These are phyloP conservation scores for Pichia insulana DNA, from an alignment of 805 yeast species.

Conservation along the genomic window DNA sequence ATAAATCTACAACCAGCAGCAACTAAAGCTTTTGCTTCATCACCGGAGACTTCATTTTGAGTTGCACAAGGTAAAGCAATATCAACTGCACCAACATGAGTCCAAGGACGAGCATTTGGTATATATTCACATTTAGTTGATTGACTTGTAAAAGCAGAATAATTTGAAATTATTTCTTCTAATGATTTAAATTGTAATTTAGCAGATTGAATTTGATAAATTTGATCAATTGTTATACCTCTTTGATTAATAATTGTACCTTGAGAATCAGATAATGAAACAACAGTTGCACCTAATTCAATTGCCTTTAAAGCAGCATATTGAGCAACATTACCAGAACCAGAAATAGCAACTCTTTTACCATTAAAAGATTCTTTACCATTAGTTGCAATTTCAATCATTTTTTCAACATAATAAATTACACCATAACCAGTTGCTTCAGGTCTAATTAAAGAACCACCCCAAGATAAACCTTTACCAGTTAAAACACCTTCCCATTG, in stretches of 20 bases:
- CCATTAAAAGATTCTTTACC: constrained; percentile 89
- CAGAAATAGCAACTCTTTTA: constrained; percentile 93
- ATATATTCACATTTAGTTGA: constrained; percentile 65
- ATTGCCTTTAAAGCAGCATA: constrained; percentile 96
- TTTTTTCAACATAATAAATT: constrained; percentile 93
- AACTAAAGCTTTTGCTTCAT: constrained; percentile 90
- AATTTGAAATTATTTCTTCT: constrained; percentile 53
- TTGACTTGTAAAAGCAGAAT: constrained; percentile 38
- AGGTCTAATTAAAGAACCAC: constrained; percentile 98
- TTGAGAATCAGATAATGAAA: constrained; percentile 90
- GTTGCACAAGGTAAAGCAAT: constrained; percentile 98
- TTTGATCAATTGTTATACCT: constrained; percentile 81
- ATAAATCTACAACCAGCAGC: constrained; percentile 86
- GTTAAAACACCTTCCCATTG: constrained; percentile 95
- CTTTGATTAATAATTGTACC: constrained; percentile 73
- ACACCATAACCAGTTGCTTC: constrained; percentile 99
- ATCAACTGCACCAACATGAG: constrained; percentile 82
- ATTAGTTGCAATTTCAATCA: constrained; percentile 86
- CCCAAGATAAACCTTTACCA: constrained; percentile 97
- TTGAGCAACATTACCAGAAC: constrained; percentile 99
- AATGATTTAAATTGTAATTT: constrained; percentile 71
- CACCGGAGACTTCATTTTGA: constrained; percentile 95
- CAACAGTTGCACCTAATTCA: constrained; percentile 93
- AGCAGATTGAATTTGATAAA: constrained; percentile 66
- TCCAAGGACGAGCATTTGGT: constrained; percentile 96